Conservation (phyloP, 1,284 basidiomycete genomes). For the Ceratobasidium sp. region DNA sequence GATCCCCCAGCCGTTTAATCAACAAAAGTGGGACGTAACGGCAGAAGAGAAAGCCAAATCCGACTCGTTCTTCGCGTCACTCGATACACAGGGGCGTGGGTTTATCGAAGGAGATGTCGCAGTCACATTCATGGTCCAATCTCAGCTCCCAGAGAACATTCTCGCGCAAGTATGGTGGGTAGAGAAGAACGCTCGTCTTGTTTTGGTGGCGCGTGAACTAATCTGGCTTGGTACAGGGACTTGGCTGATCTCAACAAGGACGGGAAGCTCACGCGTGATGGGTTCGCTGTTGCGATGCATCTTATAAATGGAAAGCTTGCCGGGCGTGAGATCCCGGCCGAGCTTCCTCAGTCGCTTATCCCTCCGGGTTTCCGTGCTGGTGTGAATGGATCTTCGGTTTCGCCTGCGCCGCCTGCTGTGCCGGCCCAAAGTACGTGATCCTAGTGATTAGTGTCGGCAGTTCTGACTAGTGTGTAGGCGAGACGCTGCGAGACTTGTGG, state of each 20-base stretch:
- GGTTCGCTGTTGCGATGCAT: conserved; percentile 97
- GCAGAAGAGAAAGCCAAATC: conserved; percentile 83
- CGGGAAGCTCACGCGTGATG: conserved; percentile 89
- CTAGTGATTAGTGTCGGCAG: neutral
- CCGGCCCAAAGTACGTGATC: conserved; percentile 53
- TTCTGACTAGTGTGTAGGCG: conserved; percentile 42
- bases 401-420: conserved; percentile 29
- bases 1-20: conserved; percentile 50
- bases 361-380: conserved; percentile 80
- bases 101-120: conserved; percentile 94
- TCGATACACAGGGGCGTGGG: conserved; percentile 84
- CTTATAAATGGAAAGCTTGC: conserved; percentile 91
- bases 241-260: conserved; percentile 92
- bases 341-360: conserved; percentile 80
- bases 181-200: neutral
- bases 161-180: conserved; percentile 93
- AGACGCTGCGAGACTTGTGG: conserved; percentile 49
- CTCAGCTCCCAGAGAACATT: conserved; percentile 85
- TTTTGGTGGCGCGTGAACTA: neutral
- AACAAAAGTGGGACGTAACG: conserved; percentile 84
- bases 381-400: conserved; percentile 34
- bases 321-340: conserved; percentile 84
- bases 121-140: conserved; percentile 96
- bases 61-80: conserved; percentile 86
- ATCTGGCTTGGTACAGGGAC: conserved; percentile 74